Evolutionary conservation across 2,329 filamentous ascomycete genomes (phyloP).

Genomic region (Fusarium papillatum): DNA sequence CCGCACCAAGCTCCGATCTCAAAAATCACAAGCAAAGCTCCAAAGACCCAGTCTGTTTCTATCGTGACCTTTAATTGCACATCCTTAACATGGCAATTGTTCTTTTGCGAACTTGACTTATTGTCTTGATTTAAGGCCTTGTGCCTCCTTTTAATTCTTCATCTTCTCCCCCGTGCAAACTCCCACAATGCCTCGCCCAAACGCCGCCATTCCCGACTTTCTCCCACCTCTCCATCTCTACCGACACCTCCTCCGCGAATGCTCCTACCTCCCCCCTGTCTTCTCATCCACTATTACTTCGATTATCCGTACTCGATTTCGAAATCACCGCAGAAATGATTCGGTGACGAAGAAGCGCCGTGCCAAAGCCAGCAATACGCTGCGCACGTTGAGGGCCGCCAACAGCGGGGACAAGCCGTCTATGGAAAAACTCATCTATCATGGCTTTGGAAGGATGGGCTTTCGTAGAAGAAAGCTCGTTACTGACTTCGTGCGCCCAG

Average conservation of each 20-base stretch:
- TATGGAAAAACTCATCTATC: conserved; percentile 61
- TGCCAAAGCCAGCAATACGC: conserved; percentile 55
- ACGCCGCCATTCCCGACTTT: conserved; percentile 38
- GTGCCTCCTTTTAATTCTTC: conserved; percentile 8
- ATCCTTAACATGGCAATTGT: background rate
- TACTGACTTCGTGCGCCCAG: conserved; percentile 50
- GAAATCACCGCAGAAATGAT: conserved; percentile 50
- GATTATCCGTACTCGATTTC: conserved; percentile 62
- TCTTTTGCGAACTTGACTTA: background rate
- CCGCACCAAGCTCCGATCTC: conserved; percentile 7
- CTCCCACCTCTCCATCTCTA: conserved; percentile 59
- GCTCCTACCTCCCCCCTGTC: conserved; percentile 69
- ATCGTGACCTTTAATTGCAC: background rate
- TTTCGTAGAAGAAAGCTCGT: conserved; percentile 64
- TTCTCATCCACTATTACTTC: conserved; percentile 59
- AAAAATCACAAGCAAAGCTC: conserved; percentile 16
- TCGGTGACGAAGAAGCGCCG: conserved; percentile 48
- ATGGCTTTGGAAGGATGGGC: conserved; percentile 67
- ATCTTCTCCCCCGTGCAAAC: background rate
- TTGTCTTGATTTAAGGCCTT: conserved; percentile 2
- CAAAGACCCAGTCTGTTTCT: background rate
- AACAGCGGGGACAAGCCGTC: conserved; percentile 62
- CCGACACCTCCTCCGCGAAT: conserved; percentile 71
- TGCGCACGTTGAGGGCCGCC: conserved; percentile 66
- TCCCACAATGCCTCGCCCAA: conserved; percentile 46